Percentiles rank a stretch among this genome's conserved stretches.
Conservation (phyloP, 768 basidiomycete genomes). For the Russula sp. region DNA sequence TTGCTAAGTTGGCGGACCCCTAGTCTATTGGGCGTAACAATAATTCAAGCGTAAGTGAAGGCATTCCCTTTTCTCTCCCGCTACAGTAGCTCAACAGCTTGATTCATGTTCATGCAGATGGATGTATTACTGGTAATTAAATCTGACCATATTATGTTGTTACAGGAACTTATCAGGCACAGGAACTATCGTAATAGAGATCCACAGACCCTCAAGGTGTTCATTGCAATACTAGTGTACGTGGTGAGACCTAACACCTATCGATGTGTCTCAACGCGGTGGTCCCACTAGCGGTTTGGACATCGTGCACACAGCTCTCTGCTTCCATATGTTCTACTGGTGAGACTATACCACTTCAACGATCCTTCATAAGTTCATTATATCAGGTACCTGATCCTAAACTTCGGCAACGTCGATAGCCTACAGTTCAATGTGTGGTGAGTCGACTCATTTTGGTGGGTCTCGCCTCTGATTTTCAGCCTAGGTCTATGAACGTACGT, state of each 20-base stretch:
- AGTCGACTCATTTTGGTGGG: conserved; percentile 10
- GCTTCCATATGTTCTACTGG: conserved; percentile 43
- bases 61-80: neutral
- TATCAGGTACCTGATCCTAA: conserved; percentile 42
- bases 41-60: conserved; percentile 8
- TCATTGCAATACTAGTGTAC: conserved; percentile 2
- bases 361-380: neutral
- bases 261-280: neutral
- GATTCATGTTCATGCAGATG: neutral
- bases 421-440: conserved; percentile 40
- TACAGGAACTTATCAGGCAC: neutral
- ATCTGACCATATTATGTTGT: no score
- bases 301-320: conserved; percentile 40
- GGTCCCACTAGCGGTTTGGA: conserved; percentile 36
- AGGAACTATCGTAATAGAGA: neutral
- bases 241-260: neutral
- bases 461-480: neutral
- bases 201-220: neutral
- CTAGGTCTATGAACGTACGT: conserved; percentile 26
- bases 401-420: conserved; percentile 36
- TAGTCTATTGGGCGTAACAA: conserved; percentile 6
- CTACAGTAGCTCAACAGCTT: neutral
- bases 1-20: neutral
- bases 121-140: neutral
- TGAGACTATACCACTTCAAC: conserved; percentile 24